phyloP scores from a whole-genome alignment of 768 basidiomycete species.

The Calocera cornea region DNA sequence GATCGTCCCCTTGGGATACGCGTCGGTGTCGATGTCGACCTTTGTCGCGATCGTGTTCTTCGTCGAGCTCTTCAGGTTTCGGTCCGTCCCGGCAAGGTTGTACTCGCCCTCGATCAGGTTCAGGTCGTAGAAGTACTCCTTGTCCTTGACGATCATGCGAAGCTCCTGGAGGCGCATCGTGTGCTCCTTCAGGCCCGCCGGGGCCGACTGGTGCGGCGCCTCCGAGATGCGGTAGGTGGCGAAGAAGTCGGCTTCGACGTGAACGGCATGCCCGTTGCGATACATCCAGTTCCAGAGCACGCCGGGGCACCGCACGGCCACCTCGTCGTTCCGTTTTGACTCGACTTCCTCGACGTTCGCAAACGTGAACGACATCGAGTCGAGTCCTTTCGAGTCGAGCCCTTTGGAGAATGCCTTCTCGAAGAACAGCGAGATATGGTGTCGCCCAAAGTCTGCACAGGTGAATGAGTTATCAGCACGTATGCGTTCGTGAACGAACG shows the following conservation, averaged over 20 bases:
- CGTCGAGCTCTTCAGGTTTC: not conserved
- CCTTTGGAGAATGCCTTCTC: conserved; percentile 73
- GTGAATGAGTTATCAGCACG: not conserved
- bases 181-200: not conserved
- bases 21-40: not conserved
- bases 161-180: not conserved
- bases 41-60: not conserved
- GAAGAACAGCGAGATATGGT: conserved; percentile 72
- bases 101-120: not conserved
- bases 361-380: conserved; percentile 65
- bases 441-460: conserved; percentile 56
- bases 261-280: conserved; percentile 63
- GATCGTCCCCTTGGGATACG: not conserved
- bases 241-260: conserved; percentile 35
- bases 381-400: conserved; percentile 72
- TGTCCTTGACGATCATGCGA: not conserved
- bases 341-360: conserved; percentile 57
- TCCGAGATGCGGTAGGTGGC: not conserved
- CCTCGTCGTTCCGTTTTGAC: conserved; percentile 28
- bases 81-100: not conserved
- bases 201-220: not conserved
- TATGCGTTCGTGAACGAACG: conserved; percentile 21
- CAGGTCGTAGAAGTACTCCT: not conserved
- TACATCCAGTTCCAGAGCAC: conserved; percentile 77
- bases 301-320: conserved; percentile 52